phyloP scores from a whole-genome alignment of 345 rosid species.

The Rhizophora mangle region DNA sequence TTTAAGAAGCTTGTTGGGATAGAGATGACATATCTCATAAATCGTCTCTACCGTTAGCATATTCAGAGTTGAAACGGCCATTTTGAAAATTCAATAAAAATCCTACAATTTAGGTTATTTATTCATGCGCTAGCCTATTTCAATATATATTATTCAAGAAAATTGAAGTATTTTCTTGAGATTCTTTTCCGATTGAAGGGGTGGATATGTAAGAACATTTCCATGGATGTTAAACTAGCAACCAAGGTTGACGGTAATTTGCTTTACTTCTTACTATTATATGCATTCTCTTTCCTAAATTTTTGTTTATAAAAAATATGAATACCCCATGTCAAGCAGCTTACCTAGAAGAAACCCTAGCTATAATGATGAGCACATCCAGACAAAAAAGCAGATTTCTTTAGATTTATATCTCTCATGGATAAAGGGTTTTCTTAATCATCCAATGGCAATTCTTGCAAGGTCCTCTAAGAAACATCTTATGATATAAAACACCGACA shows the following conservation, averaged over 20 bases:
- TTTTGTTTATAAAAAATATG: constrained; percentile 5
- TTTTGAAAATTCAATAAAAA: too few relatives aligned
- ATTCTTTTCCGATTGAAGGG: not conserved
- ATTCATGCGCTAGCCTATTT: too few relatives aligned
- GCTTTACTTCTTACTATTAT: constrained; percentile 29
- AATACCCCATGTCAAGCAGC: constrained; percentile 9
- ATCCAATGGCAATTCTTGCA: constrained; percentile 33
- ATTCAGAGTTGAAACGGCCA: too few relatives aligned
- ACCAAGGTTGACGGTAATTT: constrained; percentile 28
- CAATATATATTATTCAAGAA: too few relatives aligned
- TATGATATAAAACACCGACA: constrained; percentile 25
- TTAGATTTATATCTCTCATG: constrained; percentile 31
- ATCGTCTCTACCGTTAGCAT: too few relatives aligned
- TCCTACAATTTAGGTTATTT: too few relatives aligned
- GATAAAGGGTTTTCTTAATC: constrained; percentile 10
- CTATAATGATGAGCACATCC: not conserved
- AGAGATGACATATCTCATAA: too few relatives aligned
- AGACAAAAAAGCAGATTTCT: constrained; percentile 29
- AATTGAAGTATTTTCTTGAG: too few relatives aligned
- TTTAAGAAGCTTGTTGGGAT: too few relatives aligned
- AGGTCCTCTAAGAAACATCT: constrained; percentile 38
- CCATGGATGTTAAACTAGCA: constrained; percentile 11
- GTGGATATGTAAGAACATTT: not conserved
- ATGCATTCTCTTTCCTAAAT: constrained; percentile 8
- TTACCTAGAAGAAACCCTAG: constrained; percentile 5